Conservation (phyloP, 805 yeast genomes). For the Metschnikowia amazonensis region DNA sequence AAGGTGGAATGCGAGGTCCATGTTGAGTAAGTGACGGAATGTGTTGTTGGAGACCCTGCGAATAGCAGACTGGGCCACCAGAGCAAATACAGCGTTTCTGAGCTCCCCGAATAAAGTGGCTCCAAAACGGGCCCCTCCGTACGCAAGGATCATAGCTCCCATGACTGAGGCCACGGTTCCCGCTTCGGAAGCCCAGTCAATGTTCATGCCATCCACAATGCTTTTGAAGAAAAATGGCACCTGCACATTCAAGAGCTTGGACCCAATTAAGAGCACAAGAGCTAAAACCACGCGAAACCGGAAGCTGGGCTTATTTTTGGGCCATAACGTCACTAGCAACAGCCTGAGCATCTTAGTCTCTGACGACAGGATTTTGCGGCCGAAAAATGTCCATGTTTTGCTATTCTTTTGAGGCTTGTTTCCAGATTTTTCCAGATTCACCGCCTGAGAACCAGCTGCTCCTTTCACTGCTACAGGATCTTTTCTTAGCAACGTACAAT, state of each 20-base stretch:
- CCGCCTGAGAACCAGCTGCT: not conserved
- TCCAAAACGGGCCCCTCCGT: slow-evolving; percentile 92
- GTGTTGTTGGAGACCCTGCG: slow-evolving; percentile 85
- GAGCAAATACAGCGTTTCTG: slow-evolving; percentile 91
- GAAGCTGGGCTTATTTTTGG: slow-evolving; percentile 61
- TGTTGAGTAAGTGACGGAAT: slow-evolving; percentile 72
- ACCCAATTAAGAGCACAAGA: slow-evolving; percentile 63
- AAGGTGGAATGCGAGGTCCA: slow-evolving; percentile 87
- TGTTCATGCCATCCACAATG: slow-evolving; percentile 88
- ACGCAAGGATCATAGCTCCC: slow-evolving; percentile 67
- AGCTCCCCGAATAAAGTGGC: slow-evolving; percentile 92
- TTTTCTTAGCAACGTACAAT: not conserved
- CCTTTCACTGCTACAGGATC: not conserved
- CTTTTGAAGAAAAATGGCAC: slow-evolving; percentile 90
- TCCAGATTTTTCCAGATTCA: not conserved
- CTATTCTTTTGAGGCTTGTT: not conserved
- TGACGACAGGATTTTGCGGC: slow-evolving; percentile 29
- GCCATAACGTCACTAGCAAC: slow-evolving; percentile 74
- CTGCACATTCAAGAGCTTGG: slow-evolving; percentile 87
- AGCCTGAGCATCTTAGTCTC: slow-evolving; percentile 59
- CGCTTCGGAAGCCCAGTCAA: slow-evolving; percentile 68
- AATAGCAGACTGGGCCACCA: slow-evolving; percentile 92
- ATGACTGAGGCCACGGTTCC: slow-evolving; percentile 67
- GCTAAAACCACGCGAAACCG: slow-evolving; percentile 76
- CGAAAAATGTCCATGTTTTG: slow-evolving; percentile 10